A percentile compares a stretch with the other conserved stretches of the same genome.
Conservation (phyloP, 148 eudicot species). For the Nepenthes mirabilis region DNA sequence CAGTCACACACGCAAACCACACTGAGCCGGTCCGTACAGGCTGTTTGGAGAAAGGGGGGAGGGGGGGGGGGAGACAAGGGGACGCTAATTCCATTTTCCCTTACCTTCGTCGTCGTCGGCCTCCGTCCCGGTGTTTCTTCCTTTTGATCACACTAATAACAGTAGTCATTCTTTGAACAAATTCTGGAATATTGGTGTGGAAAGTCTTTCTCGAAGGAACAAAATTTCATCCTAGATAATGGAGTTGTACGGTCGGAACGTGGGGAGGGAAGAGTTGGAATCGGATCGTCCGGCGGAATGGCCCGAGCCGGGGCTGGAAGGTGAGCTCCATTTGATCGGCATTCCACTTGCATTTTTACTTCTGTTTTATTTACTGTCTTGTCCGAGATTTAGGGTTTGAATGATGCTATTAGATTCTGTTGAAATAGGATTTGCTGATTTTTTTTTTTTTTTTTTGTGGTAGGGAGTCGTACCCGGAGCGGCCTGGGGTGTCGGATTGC, state of each 20-base stretch:
- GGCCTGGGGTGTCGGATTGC: constrained; percentile 61
- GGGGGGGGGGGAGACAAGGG: no score
- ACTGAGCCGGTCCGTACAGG: no score
- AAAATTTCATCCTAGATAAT: constrained; percentile 2
- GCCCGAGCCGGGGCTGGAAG: constrained; percentile 31
- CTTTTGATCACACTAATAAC: no score
- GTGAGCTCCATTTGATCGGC: constrained; percentile 13
- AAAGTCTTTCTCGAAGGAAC: no score
- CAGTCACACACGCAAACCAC: no score
- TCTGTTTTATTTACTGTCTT: background rate
- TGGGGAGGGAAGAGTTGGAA: constrained; percentile 17
- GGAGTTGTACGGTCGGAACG: constrained; percentile 36
- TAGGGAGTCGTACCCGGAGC: constrained; percentile 60
- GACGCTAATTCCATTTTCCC: no score
- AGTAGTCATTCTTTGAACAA: no score
- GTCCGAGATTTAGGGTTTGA: background rate
- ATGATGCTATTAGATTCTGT: constrained; percentile 2
- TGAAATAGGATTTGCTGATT: background rate
- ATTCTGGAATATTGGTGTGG: no score
- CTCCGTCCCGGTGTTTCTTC: no score
- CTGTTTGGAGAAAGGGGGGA: no score
- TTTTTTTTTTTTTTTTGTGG: constrained; percentile 2
- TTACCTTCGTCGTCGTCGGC: no score
- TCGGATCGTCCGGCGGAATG: constrained; percentile 30
- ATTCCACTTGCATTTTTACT: constrained; percentile 8